These are phyloP conservation scores for Drechslera avenae DNA, from an alignment of 2,329 filamentous ascomycete genomes.

Conservation along the genomic window DNA sequence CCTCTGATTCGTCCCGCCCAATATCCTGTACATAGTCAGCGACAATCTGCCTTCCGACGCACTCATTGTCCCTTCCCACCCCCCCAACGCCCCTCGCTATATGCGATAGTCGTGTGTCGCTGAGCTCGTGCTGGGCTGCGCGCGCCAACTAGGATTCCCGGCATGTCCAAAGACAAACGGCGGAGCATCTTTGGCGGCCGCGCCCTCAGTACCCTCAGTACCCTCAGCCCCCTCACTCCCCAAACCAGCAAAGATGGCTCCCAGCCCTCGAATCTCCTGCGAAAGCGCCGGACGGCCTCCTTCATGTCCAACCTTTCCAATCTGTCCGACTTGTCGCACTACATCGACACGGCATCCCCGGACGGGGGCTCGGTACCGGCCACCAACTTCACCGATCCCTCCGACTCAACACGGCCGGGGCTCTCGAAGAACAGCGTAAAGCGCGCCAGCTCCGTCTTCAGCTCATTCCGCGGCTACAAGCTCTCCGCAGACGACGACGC, in stretches of 20 bases:
- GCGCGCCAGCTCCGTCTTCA: slow-evolving; percentile 59
- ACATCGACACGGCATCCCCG: slow-evolving; percentile 26
- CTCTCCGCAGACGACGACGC: slow-evolving; percentile 58
- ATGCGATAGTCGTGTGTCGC: slow-evolving; percentile 28
- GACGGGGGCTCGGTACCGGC: slow-evolving; percentile 14
- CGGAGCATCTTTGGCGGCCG: slow-evolving; percentile 46
- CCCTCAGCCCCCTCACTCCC: slow-evolving; percentile 38
- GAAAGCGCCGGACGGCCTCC: slow-evolving; percentile 47
- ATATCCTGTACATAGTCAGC: not conserved
- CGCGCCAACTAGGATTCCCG: slow-evolving; percentile 28
- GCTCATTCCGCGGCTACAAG: slow-evolving; percentile 61
- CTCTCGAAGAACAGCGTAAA: slow-evolving; percentile 32
- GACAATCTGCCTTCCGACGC: slow-evolving; percentile 2
- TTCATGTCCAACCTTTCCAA: slow-evolving; percentile 44
- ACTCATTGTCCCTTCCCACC: slow-evolving; percentile 14
- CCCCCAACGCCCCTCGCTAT: slow-evolving; percentile 18
- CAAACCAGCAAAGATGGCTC: slow-evolving; percentile 40
- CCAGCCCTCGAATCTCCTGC: slow-evolving; percentile 43
- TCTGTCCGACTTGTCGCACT: slow-evolving; percentile 35
- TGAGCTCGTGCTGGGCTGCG: slow-evolving; percentile 40
- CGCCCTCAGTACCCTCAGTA: slow-evolving; percentile 39
- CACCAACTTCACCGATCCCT: slow-evolving; percentile 16
- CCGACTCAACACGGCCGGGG: slow-evolving; percentile 18
- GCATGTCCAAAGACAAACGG: slow-evolving; percentile 46
- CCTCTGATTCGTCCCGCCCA: slow-evolving; percentile 12